Evolutionary conservation across 805 yeast species (phyloP), one percentile per base, ranked within the genome.

Genomic region (Lachancea dasiensis): DNA sequence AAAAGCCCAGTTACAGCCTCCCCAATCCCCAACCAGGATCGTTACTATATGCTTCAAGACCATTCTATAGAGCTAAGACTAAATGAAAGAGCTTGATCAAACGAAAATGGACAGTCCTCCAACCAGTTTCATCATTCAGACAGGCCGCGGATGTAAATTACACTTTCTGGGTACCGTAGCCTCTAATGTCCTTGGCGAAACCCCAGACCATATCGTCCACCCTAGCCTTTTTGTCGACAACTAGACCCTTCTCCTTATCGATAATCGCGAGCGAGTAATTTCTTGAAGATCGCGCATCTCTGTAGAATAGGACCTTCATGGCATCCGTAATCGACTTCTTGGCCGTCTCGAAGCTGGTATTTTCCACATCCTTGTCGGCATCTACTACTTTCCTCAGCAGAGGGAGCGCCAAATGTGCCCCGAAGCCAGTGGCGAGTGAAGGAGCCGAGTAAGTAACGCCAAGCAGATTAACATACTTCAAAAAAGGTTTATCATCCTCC

Each of bases 201-300:
- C 73, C 75, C 97, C 97, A 89, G 44, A 77, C 76, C 79, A 85
- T 86, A 50, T 77, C 70, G 56, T 81, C 81, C 43, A 85, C 81
- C 55, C 70, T 70, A 48, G 82, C 64, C 45, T 75, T 69, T 61
- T 79, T 79, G 50, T 83, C 85, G 49, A 84, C 68, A 37, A 69
- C 68, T 48, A 84, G 73, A 28, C 78, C 79, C 30, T 70, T 70
- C 30, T 73, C 75, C 41, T 76, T 74, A 37, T 79, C 80, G 42
- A 92, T 70, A 13, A 86, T 77, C 9, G 90, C 89, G 50, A 90
- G 59, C 0, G 90, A 72, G 63, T 82, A 92, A 56, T 80, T 82
- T 60, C 92, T 95, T 45, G 84, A 66, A 14, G 96, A 85, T 55
- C 98, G 79, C 2, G 97, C 97, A 60, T 92, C 99, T 63, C 99